Conservation (phyloP, 2,329 filamentous ascomycete genomes). For the Sclerotiophoma versabilis region DNA sequence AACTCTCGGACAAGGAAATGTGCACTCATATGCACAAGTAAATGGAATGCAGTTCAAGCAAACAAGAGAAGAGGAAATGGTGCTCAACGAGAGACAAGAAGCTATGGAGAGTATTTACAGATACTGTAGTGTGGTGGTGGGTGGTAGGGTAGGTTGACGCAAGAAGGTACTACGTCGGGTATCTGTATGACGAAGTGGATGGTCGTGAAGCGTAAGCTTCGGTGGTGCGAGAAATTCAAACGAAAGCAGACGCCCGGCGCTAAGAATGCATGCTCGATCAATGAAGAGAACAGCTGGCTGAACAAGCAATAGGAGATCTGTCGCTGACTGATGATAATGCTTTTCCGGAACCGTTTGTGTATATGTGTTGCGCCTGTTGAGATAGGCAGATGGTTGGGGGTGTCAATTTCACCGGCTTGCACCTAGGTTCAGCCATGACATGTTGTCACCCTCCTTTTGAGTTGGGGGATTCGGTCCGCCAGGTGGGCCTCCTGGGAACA, state of each 20-base stretch:
- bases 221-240: slow-evolving; percentile 20
- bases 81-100: slow-evolving; percentile 17
- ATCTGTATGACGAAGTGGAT: slow-evolving; percentile 42
- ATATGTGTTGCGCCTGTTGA: slow-evolving; percentile 18
- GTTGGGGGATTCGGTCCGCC: slow-evolving; percentile 25
- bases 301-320: slow-evolving; percentile 29
- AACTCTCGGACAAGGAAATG: slow-evolving; percentile 20
- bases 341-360: slow-evolving; percentile 25
- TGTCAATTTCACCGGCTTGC: slow-evolving; percentile 37
- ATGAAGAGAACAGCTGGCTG: slow-evolving; percentile 25
- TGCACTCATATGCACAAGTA: slow-evolving; percentile 18
- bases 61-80: slow-evolving; percentile 13
- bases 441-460: slow-evolving; percentile 58
- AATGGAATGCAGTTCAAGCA: slow-evolving; percentile 17
- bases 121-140: slow-evolving; percentile 9
- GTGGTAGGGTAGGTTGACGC: slow-evolving; percentile 11
- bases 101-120: slow-evolving; percentile 19
- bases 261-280: slow-evolving; percentile 38
- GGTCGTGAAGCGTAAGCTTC: slow-evolving; percentile 36
- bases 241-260: slow-evolving; percentile 36
- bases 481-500: slow-evolving; percentile 52
- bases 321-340: slow-evolving; percentile 28
- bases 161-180: slow-evolving; percentile 39
- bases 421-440: slow-evolving; percentile 82
- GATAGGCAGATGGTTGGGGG: slow-evolving; percentile 6